phyloP scores from a whole-genome alignment of 805 yeast species.

The Saturnispora serradocipensis region DNA sequence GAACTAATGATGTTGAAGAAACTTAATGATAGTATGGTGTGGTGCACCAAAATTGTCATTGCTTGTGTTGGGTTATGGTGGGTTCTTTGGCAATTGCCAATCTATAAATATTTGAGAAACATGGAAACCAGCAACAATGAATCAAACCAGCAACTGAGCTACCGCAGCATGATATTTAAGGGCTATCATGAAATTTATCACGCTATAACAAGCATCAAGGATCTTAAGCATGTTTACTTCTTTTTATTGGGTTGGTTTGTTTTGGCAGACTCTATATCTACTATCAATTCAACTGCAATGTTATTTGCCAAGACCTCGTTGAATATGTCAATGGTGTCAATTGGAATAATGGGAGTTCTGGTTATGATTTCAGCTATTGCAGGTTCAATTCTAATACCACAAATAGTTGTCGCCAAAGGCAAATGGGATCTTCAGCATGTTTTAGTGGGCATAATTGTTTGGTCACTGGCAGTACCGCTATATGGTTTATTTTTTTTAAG shows the following conservation, averaged over 20 bases:
- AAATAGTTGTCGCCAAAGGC: slow-evolving; percentile 29
- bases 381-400: slow-evolving; percentile 56
- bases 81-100: slow-evolving; percentile 61
- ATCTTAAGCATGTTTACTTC: slow-evolving; percentile 54
- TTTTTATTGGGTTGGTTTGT: slow-evolving; percentile 71
- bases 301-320: slow-evolving; percentile 65
- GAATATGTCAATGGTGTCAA: slow-evolving; percentile 55
- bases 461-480: slow-evolving; percentile 61
- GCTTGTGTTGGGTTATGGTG: slow-evolving; percentile 69
- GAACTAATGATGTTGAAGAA: slow-evolving; percentile 22
- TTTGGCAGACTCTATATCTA: slow-evolving; percentile 64
- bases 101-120: slow-evolving; percentile 34
- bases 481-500: slow-evolving; percentile 64
- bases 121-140: neutral
- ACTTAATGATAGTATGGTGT: slow-evolving; percentile 17
- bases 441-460: slow-evolving; percentile 42
- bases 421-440: slow-evolving; percentile 38
- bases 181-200: slow-evolving; percentile 55
- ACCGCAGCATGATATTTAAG: slow-evolving; percentile 14
- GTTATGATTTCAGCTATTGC: slow-evolving; percentile 58
- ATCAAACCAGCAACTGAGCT: neutral
- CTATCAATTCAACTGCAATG: slow-evolving; percentile 73
- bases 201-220: slow-evolving; percentile 51
- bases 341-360: slow-evolving; percentile 56
- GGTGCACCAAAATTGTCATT: slow-evolving; percentile 50